Conservation (phyloP, 1,284 basidiomycete genomes). For the Rhodofomes roseus region DNA sequence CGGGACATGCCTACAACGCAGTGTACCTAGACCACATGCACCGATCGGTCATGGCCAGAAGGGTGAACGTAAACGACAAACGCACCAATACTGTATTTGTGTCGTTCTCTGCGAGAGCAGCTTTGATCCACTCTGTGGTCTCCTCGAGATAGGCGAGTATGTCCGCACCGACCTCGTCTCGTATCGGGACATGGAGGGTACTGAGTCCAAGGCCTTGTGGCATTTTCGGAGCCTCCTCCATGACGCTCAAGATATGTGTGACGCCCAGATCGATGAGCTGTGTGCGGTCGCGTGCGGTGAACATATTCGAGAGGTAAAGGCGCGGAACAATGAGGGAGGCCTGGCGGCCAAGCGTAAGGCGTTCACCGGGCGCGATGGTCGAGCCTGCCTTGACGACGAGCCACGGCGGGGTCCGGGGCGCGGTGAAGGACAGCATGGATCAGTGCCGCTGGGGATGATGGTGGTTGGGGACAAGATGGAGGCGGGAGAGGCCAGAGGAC, state of each 20-base stretch:
- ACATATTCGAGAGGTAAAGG: constrained; percentile 63
- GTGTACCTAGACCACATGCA: constrained; percentile 39
- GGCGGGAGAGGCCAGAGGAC: background rate
- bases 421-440: constrained; percentile 18
- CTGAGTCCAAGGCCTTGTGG: constrained; percentile 25
- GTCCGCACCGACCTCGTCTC: constrained; percentile 27
- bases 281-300: constrained; percentile 45
- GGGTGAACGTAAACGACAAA: background rate
- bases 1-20: constrained; percentile 54
- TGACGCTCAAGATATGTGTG: constrained; percentile 37
- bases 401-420: constrained; percentile 10
- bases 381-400: constrained; percentile 10
- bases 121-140: constrained; percentile 36
- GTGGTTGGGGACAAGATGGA: background rate
- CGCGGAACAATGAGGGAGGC: constrained; percentile 46
- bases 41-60: background rate
- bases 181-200: constrained; percentile 32
- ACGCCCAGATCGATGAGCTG: constrained; percentile 39
- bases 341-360: constrained; percentile 10
- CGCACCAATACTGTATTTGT: constrained; percentile 60
- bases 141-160: constrained; percentile 31
- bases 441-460: background rate
- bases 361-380: constrained; percentile 10
- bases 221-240: constrained; percentile 38
- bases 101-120: constrained; percentile 35